phyloP scores from a whole-genome alignment of 2,329 filamentous ascomycete species.

The Cladosporium oxysporum region DNA sequence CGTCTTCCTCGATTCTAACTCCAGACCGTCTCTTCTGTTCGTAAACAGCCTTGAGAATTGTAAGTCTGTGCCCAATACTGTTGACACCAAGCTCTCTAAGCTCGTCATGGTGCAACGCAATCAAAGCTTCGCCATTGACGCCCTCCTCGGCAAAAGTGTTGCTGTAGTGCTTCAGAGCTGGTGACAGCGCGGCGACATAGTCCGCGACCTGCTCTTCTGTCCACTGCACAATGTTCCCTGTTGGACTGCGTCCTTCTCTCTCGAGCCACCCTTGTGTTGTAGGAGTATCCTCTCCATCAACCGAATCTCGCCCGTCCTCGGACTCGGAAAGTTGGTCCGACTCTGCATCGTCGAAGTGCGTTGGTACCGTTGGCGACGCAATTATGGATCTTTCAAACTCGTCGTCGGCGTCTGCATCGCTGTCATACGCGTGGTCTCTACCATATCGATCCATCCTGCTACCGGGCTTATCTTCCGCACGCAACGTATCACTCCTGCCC shows the following conservation, averaged over 20 bases:
- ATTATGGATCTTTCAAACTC: slow-evolving; percentile 74
- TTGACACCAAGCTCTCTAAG: slow-evolving; percentile 91
- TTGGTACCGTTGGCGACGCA: slow-evolving; percentile 65
- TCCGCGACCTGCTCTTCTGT: slow-evolving; percentile 85
- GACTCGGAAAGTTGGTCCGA: slow-evolving; percentile 66
- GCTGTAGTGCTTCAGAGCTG: slow-evolving; percentile 38
- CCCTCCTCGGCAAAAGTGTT: slow-evolving; percentile 71
- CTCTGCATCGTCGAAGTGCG: slow-evolving; percentile 59
- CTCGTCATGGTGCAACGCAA: slow-evolving; percentile 87
- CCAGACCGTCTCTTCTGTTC: slow-evolving; percentile 95
- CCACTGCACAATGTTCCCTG: slow-evolving; percentile 78
- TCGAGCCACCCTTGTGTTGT: slow-evolving; percentile 57
- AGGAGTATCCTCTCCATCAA: slow-evolving; percentile 67
- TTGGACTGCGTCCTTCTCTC: slow-evolving; percentile 56
- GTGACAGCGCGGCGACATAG: slow-evolving; percentile 62
- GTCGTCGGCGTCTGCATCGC: slow-evolving; percentile 77
- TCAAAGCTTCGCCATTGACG: slow-evolving; percentile 86
- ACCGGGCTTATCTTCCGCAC: background rate
- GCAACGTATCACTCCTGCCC: slow-evolving; percentile 10
- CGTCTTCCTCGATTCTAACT: slow-evolving; percentile 84
- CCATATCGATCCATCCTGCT: slow-evolving; percentile 37
- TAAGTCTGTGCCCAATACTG: slow-evolving; percentile 91
- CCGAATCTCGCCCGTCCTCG: slow-evolving; percentile 39
- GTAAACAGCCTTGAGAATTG: slow-evolving; percentile 93
- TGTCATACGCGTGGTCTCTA: slow-evolving; percentile 60